phyloP scores from a whole-genome alignment of 129 eudicot genomes.

The Flaveria ramosissima region DNA sequence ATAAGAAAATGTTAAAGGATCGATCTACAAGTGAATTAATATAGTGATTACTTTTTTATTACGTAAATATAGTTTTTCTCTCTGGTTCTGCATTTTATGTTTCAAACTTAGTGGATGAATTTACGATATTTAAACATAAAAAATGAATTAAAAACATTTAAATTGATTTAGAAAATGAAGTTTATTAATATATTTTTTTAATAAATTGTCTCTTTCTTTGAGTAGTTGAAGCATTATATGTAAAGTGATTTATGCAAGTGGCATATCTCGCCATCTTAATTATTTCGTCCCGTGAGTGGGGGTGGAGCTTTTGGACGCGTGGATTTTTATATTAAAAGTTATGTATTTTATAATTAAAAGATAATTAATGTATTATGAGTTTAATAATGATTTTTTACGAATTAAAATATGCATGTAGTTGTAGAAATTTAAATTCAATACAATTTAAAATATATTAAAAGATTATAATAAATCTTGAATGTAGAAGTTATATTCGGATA shows the following conservation, averaged over 20 bases:
- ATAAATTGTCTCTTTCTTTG: slow-evolving; percentile 22
- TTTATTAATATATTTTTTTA: not conserved
- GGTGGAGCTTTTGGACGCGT: slow-evolving; percentile 24
- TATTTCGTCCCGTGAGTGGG: slow-evolving; percentile 35
- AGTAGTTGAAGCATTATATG: slow-evolving; percentile 32
- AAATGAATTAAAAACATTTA: not conserved
- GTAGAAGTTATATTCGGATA: too few relatives aligned
- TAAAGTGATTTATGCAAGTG: slow-evolving; percentile 36
- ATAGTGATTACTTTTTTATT: not conserved
- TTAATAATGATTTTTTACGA: too few relatives aligned
- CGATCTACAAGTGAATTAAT: too few relatives aligned
- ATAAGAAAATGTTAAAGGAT: too few relatives aligned
- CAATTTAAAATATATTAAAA: too few relatives aligned
- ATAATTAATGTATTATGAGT: too few relatives aligned
- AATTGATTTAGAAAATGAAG: not conserved
- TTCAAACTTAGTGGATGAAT: not conserved
- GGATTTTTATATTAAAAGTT: not conserved
- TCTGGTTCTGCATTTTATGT: not conserved
- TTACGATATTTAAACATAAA: not conserved
- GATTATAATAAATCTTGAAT: too few relatives aligned
- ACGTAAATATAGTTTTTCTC: not conserved
- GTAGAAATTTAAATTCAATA: too few relatives aligned
- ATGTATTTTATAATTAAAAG: too few relatives aligned
- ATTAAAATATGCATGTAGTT: too few relatives aligned
- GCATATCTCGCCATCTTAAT: slow-evolving; percentile 28